Base-by-base conservation (phyloP, 163 green algal genomes). In the Prototheca cutis region DNA sequence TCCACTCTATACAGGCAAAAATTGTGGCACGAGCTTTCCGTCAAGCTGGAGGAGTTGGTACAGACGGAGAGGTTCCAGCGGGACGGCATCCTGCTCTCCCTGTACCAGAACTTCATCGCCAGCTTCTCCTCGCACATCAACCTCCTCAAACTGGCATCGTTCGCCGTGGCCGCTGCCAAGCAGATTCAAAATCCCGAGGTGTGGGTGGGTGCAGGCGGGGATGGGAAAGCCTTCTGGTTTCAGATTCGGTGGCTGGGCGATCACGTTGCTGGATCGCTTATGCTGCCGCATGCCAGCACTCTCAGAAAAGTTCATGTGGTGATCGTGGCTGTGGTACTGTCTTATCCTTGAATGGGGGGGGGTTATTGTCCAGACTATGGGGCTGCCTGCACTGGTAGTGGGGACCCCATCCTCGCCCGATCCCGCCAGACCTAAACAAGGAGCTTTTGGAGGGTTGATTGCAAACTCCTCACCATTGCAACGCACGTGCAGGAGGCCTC, bases 21-120 rank as follows among this genome's bases (percentile, higher is more conserved):
- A 80, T 75, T 99, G 39, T 99, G 91, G 91, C 91, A 99, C 68
- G 85, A 97, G 77, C 76, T 99, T 4, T 96, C 89, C 0, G 55
- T 91, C 2, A 85, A 86, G 55, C 64, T 97, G 18, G 86, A 98
- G 58, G 68, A 82, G 21, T 70, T 72, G 48, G 74, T 95, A 6
- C 59, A 81, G 8, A 63, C 79, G 21, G 63, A 75, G 18, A 68
- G 59, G 1, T 90, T 93, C 54, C 81, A 84, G 55, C 32, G 68
- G 4, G 78, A 68, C 19, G 79, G 84, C 39, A 65, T 90, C 18
- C 73, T 94, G 0, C 66, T 95, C 19, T 40, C 77, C 25, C 76
- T 99, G 0, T 99, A 95, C 67, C 60, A 89, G 15, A 73, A 81
- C 54, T 97, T 97, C 70, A 83, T 99, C 21, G 33, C 58, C 1